Conservation (phyloP, 257 asterid genomes). For the Lavandula angustifolia region DNA sequence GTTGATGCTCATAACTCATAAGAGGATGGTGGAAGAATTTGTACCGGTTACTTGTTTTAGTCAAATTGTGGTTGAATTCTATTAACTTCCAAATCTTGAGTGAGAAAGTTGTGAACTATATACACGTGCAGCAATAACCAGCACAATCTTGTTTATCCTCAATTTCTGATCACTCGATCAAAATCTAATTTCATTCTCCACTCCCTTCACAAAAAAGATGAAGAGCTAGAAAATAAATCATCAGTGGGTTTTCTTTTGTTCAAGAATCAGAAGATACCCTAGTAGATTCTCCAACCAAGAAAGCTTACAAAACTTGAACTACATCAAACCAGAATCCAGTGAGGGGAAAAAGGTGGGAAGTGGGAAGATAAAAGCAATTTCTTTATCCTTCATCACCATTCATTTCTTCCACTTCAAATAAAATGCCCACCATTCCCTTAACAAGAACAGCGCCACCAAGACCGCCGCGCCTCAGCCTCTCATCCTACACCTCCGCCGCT, state of each 20-base stretch:
- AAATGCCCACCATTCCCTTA: slow-evolving; percentile 75
- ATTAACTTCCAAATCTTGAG: too few relatives aligned
- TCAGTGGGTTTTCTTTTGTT: slow-evolving; percentile 11
- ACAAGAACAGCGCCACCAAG: slow-evolving; percentile 45
- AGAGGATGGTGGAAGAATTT: too few relatives aligned
- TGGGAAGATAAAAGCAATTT: background rate
- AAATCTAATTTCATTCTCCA: slow-evolving; percentile 16
- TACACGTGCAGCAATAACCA: slow-evolving; percentile 59
- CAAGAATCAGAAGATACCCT: slow-evolving; percentile 37
- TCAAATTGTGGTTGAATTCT: slow-evolving; percentile 2
- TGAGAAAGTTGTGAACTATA: background rate
- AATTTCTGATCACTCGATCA: slow-evolving; percentile 35
- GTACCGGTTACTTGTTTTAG: slow-evolving; percentile 1
- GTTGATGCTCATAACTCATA: too few relatives aligned
- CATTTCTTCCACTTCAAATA: slow-evolving; percentile 33
- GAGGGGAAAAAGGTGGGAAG: background rate
- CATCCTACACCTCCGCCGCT: slow-evolving; percentile 12
- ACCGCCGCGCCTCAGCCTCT: slow-evolving; percentile 52
- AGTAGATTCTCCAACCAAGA: slow-evolving; percentile 34
- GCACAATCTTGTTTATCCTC: slow-evolving; percentile 45
- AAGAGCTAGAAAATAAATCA: background rate
- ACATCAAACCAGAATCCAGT: slow-evolving; percentile 1
- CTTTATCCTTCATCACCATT: slow-evolving; percentile 30
- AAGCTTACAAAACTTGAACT: slow-evolving; percentile 4
- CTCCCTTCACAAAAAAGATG: background rate